These are phyloP conservation scores for Leucocoprinus birnbaumii DNA, from an alignment of 768 basidiomycete species.

Conservation along the genomic window DNA sequence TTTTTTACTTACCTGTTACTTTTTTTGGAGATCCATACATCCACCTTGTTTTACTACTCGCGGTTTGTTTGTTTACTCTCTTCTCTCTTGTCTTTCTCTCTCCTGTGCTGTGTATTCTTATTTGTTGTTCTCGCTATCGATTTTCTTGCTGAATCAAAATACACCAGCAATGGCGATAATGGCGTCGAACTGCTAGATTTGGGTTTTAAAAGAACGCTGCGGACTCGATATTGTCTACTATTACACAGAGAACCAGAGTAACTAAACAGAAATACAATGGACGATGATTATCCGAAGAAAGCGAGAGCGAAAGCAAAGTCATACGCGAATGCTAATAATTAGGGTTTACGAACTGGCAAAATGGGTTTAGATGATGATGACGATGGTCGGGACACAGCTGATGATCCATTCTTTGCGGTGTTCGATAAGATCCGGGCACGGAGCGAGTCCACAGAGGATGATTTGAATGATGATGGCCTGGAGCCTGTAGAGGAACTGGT, in stretches of 20 bases:
- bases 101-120: constrained; percentile 20
- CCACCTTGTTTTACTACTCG: constrained; percentile 13
- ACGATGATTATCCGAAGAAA: not conserved
- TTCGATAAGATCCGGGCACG: constrained; percentile 58
- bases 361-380: constrained; percentile 1
- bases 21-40: constrained; percentile 38
- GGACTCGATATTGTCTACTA: not conserved
- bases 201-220: not conserved
- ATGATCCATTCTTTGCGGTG: constrained; percentile 31
- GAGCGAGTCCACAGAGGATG: constrained; percentile 31
- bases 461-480: constrained; percentile 10
- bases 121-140: constrained; percentile 20
- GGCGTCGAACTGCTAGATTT: not conserved
- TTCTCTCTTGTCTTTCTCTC: not conserved
- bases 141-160: constrained; percentile 18
- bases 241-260: not conserved
- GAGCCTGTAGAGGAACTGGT: not conserved
- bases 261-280: not conserved
- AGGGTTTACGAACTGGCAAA: constrained; percentile 4
- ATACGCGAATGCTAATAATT: not conserved
- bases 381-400: not conserved
- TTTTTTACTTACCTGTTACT: constrained; percentile 11
- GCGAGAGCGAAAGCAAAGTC: not conserved
- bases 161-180: constrained; percentile 9
- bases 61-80: constrained; percentile 20